These are phyloP conservation scores for Gentiana macrophylla DNA, from an alignment of 257 asterid species.

Conservation along the genomic window DNA sequence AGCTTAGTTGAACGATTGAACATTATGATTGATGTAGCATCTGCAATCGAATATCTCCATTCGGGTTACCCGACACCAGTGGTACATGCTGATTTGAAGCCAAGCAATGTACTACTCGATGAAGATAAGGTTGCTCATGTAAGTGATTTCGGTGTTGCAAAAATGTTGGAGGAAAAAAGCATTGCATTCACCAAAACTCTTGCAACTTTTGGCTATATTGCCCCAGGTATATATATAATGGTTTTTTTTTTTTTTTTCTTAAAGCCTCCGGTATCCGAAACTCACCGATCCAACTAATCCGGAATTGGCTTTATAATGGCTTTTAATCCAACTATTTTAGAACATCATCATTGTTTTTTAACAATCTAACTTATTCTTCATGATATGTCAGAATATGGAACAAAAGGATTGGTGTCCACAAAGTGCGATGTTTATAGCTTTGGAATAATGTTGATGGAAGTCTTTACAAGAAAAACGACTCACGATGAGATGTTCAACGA, in stretches of 20 bases:
- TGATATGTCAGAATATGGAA: slow-evolving; percentile 7
- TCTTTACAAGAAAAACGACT: slow-evolving; percentile 8
- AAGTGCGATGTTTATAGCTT: slow-evolving; percentile 11
- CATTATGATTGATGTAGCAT: slow-evolving; percentile 8
- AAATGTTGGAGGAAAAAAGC: slow-evolving; percentile 5
- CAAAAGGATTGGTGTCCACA: slow-evolving; percentile 8
- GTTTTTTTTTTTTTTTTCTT: not conserved
- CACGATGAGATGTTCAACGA: slow-evolving; percentile 5
- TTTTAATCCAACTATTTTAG: not conserved
- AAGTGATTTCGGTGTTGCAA: slow-evolving; percentile 9
- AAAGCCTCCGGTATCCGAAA: no score
- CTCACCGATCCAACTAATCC: no score
- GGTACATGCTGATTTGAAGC: slow-evolving; percentile 11
- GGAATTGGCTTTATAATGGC: no score
- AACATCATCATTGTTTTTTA: not conserved
- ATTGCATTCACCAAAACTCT: slow-evolving; percentile 1
- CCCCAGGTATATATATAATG: slow-evolving; percentile 4
- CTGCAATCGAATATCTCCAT: slow-evolving; percentile 10
- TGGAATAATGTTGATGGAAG: slow-evolving; percentile 13
- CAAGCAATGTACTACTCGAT: slow-evolving; percentile 10
- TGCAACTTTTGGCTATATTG: slow-evolving; percentile 10
- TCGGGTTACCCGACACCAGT: not conserved
- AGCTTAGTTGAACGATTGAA: slow-evolving; percentile 1
- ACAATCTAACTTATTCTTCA: no score
- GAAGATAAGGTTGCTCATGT: slow-evolving; percentile 9